These are phyloP conservation scores for Schizophyllum commune DNA, from an alignment of 1,284 basidiomycete genomes.

Conservation along the genomic window DNA sequence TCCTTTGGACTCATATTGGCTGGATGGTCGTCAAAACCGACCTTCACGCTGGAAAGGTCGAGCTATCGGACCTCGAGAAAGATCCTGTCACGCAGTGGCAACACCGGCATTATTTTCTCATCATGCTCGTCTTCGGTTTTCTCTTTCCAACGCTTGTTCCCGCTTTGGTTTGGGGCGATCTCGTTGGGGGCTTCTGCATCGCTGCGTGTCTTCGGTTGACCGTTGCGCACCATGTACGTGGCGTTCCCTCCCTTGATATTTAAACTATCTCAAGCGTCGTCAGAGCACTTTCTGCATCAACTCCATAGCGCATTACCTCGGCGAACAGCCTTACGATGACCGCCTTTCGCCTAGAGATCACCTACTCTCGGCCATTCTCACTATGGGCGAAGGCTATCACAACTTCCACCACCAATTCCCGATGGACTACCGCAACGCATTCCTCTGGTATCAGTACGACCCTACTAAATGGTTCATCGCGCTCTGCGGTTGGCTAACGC, in stretches of 20 bases:
- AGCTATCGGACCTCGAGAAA: slow-evolving; percentile 73
- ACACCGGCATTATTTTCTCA: slow-evolving; percentile 68
- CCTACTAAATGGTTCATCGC: slow-evolving; percentile 73
- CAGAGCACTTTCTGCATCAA: slow-evolving; percentile 90
- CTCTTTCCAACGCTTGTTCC: slow-evolving; percentile 69
- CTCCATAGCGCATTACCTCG: slow-evolving; percentile 85
- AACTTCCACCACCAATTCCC: slow-evolving; percentile 90
- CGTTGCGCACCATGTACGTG: slow-evolving; percentile 74
- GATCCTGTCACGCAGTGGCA: slow-evolving; percentile 80
- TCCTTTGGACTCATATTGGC: slow-evolving; percentile 81
- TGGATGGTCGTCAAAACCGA: slow-evolving; percentile 87
- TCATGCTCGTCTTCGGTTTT: slow-evolving; percentile 64
- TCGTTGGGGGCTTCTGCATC: slow-evolving; percentile 77
- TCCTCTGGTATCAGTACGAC: slow-evolving; percentile 60
- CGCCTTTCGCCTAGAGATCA: slow-evolving; percentile 78
- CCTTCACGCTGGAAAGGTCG: slow-evolving; percentile 69
- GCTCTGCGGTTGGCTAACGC: slow-evolving; percentile 49
- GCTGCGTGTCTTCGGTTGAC: slow-evolving; percentile 62
- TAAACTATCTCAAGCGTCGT: slow-evolving; percentile 3
- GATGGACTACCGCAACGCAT: slow-evolving; percentile 76
- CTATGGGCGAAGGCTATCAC: slow-evolving; percentile 90
- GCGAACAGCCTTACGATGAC: slow-evolving; percentile 81
- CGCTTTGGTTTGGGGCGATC: slow-evolving; percentile 77
- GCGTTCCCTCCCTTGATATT: slow-evolving; percentile 4
- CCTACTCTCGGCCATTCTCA: slow-evolving; percentile 78